Evolutionary conservation across 2,329 filamentous ascomycete genomes (phyloP), one percentile per base, ranked within the genome.

Genomic region (Pseudogymnoascus pannorum): DNA sequence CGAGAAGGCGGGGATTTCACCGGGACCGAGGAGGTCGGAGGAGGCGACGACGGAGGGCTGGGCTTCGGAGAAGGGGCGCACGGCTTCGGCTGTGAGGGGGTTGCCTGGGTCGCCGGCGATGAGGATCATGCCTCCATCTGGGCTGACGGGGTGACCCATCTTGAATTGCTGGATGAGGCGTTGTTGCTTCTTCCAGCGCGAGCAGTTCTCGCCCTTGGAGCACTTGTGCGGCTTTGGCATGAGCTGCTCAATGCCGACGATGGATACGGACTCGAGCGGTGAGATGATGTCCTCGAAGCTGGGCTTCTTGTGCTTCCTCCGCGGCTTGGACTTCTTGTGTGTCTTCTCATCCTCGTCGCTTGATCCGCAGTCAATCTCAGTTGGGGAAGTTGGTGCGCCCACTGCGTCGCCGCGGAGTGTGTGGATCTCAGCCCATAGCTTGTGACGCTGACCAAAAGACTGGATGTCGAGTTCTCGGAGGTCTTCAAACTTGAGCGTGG

Each of bases 401-500:
- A 79, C 77, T 58, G 76, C 77, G 69, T 77, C 80, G 65, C 84
- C 81, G 68, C 86, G 82, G 61, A 94, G 79, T 26, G 81, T 76
- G 72, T 89, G 86, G 63, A 94, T 90, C 71, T 92, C 86, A 68
- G 87, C 86, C 90, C 90, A 94, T 12, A 93, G 77, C 69, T 86
- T 86, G 67, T 88, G 91, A 63, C 90, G 81, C 68, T 92, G 88
- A 44, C 90, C 90, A 70, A 94, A 93, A 1, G 90, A 93, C 63
- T 83, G 80, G 61, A 94, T 93, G 66, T 87, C 87, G 16, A 94
- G 81, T 74, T 94, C 90, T 72, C 88, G 88, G 61, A 94, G 77
- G 68, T 94, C 92, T 65, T 96, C 91, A 67, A 93, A 92, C 71
- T 96, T 92, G 44, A 99, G 78, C n/a, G 93, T 92, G 59, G 96